A percentile compares a stretch with the other conserved stretches of the same genome.
phyloP scores from a whole-genome alignment of 352 stramenopile species.

The Globisporangium mamillatum region DNA sequence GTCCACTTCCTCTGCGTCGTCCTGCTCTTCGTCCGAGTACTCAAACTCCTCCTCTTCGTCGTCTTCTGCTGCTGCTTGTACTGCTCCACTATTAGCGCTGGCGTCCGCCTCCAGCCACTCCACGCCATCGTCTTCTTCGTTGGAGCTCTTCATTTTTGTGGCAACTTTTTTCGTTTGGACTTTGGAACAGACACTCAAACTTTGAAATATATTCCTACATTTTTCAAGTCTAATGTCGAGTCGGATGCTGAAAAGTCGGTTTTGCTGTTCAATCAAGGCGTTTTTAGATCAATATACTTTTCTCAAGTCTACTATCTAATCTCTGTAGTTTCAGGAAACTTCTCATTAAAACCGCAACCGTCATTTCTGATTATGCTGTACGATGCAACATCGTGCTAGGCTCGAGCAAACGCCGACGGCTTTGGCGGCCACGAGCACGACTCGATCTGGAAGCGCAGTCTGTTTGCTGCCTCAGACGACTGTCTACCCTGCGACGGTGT shows the following conservation, averaged over 20 bases:
- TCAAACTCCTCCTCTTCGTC: slow-evolving; percentile 48
- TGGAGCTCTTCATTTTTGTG: background rate
- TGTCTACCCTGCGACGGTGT: slow-evolving; percentile 9
- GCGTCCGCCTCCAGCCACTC: slow-evolving; percentile 3
- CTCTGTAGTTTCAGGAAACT: background rate
- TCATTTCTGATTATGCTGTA: background rate
- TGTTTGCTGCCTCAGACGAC: slow-evolving; percentile 8
- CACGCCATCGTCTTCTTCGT: background rate
- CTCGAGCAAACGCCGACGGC: slow-evolving; percentile 33
- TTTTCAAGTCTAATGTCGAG: background rate
- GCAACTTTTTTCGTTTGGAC: background rate
- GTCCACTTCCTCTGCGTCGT: slow-evolving; percentile 55
- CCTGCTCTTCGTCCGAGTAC: slow-evolving; percentile 45
- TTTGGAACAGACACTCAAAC: background rate
- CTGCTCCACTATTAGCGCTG: background rate
- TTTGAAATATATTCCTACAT: background rate
- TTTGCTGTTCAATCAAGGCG: background rate
- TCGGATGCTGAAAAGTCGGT: background rate
- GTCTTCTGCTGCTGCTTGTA: slow-evolving; percentile 14
- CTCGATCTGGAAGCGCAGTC: slow-evolving; percentile 24
- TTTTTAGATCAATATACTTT: background rate
- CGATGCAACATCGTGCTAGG: background rate
- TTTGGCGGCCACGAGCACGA: slow-evolving; percentile 37
- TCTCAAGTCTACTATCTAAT: background rate
- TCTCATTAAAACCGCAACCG: too few species aligned